Percentiles rank a stretch among this genome's conserved stretches.
Conservation (phyloP, 2,329 filamentous ascomycete species). For the Periconia macrospinosa region DNA sequence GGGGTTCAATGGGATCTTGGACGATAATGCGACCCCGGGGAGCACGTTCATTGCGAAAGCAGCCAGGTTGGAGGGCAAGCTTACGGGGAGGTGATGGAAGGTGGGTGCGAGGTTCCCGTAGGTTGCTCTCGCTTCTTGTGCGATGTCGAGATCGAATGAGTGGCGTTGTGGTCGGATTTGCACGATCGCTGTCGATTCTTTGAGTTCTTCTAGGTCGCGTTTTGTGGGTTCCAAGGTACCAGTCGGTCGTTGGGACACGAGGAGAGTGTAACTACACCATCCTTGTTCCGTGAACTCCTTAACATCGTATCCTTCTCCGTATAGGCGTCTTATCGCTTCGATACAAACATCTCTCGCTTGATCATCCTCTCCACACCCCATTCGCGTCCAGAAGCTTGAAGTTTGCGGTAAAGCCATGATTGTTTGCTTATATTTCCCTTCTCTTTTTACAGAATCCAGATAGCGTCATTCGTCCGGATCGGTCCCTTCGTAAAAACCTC, state of each 20-base stretch:
- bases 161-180: background rate
- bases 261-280: background rate
- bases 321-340: background rate
- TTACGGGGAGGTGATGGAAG: constrained; percentile 8
- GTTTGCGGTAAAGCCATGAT: too few relatives aligned
- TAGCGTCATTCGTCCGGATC: too few relatives aligned
- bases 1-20: constrained; percentile 7
- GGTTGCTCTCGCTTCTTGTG: constrained; percentile 15
- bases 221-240: background rate
- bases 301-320: background rate
- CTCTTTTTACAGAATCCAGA: too few relatives aligned
- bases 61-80: constrained; percentile 13
- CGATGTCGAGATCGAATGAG: constrained; percentile 16
- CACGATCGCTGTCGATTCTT: background rate
- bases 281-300: background rate
- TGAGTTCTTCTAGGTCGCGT: background rate
- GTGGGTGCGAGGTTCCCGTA: constrained; percentile 30
- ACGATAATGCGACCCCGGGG: constrained; percentile 20
- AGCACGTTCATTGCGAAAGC: constrained; percentile 32
- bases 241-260: background rate
- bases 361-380: too few relatives aligned
- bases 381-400: too few relatives aligned
- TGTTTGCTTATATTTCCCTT: too few relatives aligned
- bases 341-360: background rate
- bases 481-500: too few relatives aligned